These are phyloP conservation scores for Brassica carinata DNA, from an alignment of 345 rosid species.

Conservation along the genomic window DNA sequence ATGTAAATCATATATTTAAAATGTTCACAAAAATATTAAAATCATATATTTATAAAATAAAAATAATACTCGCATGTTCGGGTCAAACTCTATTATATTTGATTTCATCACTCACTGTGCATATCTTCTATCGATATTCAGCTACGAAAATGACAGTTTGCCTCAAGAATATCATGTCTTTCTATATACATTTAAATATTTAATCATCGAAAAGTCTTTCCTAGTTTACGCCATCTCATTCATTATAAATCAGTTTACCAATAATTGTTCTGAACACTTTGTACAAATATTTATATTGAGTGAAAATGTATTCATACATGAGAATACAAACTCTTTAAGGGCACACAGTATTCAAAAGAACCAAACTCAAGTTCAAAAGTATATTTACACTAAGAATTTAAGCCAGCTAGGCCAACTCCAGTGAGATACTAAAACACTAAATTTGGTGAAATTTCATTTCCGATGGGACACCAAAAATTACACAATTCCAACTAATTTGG, in stretches of 20 bases:
- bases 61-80: too few species aligned
- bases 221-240: background rate
- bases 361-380: background rate
- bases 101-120: background rate
- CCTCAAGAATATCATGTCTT: background rate
- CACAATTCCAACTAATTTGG: too few species aligned
- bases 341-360: background rate
- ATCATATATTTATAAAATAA: too few species aligned
- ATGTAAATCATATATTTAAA: too few species aligned
- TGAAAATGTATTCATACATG: background rate
- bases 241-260: background rate
- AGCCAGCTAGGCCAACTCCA: background rate
- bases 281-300: background rate
- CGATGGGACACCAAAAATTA: too few species aligned
- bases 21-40: too few species aligned
- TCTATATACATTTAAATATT: background rate
- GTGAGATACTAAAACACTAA: background rate
- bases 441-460: too few species aligned
- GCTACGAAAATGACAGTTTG: background rate
- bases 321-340: background rate
- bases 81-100: background rate
- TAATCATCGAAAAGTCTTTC: background rate
- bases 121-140: background rate
- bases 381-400: background rate
- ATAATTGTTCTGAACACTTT: background rate